Evolutionary conservation across 441 rosid genomes (phyloP).

Genomic region (Euphorbia celastroides): DNA sequence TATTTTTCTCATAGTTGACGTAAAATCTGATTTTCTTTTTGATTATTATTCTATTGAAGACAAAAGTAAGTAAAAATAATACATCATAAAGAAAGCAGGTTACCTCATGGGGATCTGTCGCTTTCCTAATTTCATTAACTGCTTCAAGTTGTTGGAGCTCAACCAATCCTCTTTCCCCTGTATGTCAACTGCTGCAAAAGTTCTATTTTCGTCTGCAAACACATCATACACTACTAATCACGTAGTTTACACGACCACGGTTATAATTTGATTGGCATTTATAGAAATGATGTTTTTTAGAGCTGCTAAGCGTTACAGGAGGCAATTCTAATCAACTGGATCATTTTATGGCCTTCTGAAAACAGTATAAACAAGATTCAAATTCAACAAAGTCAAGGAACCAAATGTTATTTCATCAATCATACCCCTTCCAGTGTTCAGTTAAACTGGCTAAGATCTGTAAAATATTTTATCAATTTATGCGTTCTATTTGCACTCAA

Average conservation of each 20-base stretch:
- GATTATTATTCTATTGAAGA: background rate
- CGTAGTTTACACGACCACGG: too few relatives aligned
- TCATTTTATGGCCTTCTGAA: too few relatives aligned
- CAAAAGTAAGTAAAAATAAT: conserved; percentile 1
- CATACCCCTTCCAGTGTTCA: background rate
- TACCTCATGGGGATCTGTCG: background rate
- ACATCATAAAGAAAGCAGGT: conserved; percentile 4
- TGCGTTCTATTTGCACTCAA: background rate
- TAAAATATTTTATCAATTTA: background rate
- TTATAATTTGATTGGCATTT: too few relatives aligned
- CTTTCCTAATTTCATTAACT: background rate
- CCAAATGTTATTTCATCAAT: background rate
- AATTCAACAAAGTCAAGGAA: background rate
- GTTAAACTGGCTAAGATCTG: background rate
- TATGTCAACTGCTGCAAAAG: too few relatives aligned
- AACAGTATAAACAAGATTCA: background rate
- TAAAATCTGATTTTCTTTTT: background rate
- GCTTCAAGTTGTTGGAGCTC: background rate
- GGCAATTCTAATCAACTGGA: too few relatives aligned
- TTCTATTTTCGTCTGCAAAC: too few relatives aligned
- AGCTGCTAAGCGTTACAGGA: too few relatives aligned
- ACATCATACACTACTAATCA: too few relatives aligned
- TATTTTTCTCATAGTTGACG: conserved; percentile 9
- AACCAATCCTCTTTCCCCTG: background rate
- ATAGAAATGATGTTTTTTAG: too few relatives aligned